Percentiles rank a stretch among this genome's conserved stretches.
phyloP scores from a whole-genome alignment of 108 stramenopile species.

The Stephanodiscus minutulus region DNA sequence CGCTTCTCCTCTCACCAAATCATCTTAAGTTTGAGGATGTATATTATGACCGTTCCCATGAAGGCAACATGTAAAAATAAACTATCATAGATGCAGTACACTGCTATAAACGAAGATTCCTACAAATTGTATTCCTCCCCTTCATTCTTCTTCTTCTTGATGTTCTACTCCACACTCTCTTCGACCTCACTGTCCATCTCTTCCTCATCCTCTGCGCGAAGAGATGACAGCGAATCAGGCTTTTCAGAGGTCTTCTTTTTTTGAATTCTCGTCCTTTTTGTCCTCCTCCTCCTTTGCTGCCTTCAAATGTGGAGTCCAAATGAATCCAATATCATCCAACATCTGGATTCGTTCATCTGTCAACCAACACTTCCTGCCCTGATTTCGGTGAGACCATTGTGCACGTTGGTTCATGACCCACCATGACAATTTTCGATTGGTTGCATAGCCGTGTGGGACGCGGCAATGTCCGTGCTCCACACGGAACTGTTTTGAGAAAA shows the following conservation, averaged over 20 bases:
- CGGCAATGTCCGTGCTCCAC: constrained; percentile 60
- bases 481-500: constrained; percentile 5
- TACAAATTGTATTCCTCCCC: neutral
- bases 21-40: no score
- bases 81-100: no score
- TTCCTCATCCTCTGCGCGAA: neutral
- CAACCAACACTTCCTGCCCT: constrained; percentile 45
- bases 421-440: constrained; percentile 62
- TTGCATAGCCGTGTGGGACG: constrained; percentile 65
- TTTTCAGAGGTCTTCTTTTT: neutral
- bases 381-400: constrained; percentile 51
- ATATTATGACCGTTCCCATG: no score
- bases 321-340: constrained; percentile 65
- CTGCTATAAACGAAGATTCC: no score
- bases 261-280: neutral
- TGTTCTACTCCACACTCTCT: neutral
- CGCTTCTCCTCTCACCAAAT: no score
- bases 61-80: no score
- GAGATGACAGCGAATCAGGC: neutral
- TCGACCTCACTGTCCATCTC: neutral
- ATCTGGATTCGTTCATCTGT: constrained; percentile 65
- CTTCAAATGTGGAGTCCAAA: constrained; percentile 44
- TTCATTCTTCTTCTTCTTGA: neutral
- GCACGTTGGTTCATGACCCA: constrained; percentile 74
- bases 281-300: neutral